These are phyloP conservation scores for Colletotrichum tanaceti DNA, from an alignment of 2,329 filamentous ascomycete genomes.

Conservation along the genomic window DNA sequence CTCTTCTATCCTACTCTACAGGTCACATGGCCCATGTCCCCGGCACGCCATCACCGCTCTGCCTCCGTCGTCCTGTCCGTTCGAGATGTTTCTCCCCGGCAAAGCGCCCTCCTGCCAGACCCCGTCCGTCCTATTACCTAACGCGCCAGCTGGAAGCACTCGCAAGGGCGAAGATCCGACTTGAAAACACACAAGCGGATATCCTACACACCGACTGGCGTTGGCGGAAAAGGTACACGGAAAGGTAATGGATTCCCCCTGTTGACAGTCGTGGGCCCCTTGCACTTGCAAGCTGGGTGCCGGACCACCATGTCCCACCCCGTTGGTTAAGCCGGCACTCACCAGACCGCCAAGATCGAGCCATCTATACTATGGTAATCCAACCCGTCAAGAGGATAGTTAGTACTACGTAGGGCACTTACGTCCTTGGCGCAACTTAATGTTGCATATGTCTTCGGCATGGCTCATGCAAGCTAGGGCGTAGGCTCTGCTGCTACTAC, in stretches of 20 bases:
- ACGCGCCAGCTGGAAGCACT: conserved; percentile 5
- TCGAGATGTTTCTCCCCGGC: conserved; percentile 17
- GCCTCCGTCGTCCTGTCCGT: conserved; percentile 25
- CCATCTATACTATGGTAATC: conserved; percentile 27
- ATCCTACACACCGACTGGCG: conserved; percentile 2
- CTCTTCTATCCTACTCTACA: not conserved
- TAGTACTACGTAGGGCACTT: conserved; percentile 23
- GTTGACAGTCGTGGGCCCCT: conserved; percentile 5
- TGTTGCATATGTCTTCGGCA: conserved; percentile 11
- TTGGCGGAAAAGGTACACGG: conserved; percentile 30
- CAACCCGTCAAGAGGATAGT: conserved; percentile 25
- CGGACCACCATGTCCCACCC: conserved; percentile 34
- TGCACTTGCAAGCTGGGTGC: conserved; percentile 8
- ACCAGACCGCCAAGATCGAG: conserved; percentile 35
- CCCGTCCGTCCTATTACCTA: conserved; percentile 26
- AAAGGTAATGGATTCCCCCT: conserved; percentile 6
- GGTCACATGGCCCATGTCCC: conserved; percentile 16
- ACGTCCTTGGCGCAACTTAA: conserved; percentile 29
- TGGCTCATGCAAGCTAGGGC: conserved; percentile 19
- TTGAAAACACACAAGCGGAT: conserved; percentile 21
- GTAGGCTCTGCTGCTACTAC: conserved; percentile 22
- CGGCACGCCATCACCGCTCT: conserved; percentile 9
- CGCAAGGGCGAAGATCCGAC: not conserved
- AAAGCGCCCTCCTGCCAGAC: conserved; percentile 17
- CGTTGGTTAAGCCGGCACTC: conserved; percentile 35